Evolutionary conservation across 495 filamentous ascomycete species (phyloP).

Genomic region (Glarea lozoyensis): DNA sequence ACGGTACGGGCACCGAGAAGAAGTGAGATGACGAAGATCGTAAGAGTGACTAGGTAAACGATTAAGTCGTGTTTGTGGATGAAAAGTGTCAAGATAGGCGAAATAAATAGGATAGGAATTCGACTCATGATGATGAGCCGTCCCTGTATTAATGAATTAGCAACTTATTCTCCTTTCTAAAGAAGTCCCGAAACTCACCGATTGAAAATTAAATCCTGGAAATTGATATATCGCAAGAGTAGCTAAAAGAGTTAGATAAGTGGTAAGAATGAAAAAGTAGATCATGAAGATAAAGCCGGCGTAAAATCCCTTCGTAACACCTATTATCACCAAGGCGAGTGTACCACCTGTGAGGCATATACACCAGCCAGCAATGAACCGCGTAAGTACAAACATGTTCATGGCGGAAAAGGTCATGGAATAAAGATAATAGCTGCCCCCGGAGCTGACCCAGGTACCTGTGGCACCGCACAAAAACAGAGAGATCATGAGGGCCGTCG

Average conservation of each 20-base stretch:
- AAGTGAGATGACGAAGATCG: constrained; percentile 32
- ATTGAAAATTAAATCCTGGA: constrained; percentile 43
- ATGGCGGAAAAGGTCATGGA: constrained; percentile 51
- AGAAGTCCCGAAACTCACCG: no score
- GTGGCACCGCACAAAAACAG: constrained; percentile 47
- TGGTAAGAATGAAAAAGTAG: constrained; percentile 36
- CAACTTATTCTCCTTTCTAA: no score
- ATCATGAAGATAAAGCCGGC: constrained; percentile 40
- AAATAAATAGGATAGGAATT: constrained; percentile 38
- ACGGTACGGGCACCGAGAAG: constrained; percentile 32
- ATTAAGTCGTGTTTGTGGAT: constrained; percentile 31
- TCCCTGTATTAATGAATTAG: not conserved
- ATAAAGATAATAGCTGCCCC: constrained; percentile 51
- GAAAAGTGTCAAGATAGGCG: constrained; percentile 37
- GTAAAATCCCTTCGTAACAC: constrained; percentile 23
- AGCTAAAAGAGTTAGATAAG: constrained; percentile 38
- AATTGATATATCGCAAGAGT: constrained; percentile 49
- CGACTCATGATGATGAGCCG: constrained; percentile 18
- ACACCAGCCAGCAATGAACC: constrained; percentile 50
- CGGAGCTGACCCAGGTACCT: constrained; percentile 49
- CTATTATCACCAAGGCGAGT: constrained; percentile 40
- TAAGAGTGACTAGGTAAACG: constrained; percentile 37
- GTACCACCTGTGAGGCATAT: constrained; percentile 39
- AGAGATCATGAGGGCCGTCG: constrained; percentile 46
- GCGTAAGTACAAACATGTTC: constrained; percentile 51